phyloP scores from a whole-genome alignment of 805 yeast species.

The Myxozyma neotropica region DNA sequence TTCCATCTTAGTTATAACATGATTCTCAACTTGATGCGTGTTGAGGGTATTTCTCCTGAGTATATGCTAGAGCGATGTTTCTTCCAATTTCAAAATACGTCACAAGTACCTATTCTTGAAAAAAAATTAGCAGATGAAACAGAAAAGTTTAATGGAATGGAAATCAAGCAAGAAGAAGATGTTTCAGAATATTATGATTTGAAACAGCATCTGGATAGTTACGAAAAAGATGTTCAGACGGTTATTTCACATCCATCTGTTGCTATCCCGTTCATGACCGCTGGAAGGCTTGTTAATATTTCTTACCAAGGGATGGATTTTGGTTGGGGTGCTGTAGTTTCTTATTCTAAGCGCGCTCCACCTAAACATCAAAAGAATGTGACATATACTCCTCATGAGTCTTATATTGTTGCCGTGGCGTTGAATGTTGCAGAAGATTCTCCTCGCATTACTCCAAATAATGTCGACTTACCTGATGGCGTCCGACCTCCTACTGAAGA shows the following conservation, averaged over 20 bases:
- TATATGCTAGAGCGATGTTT: slow-evolving; percentile 94
- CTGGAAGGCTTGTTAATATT: slow-evolving; percentile 71
- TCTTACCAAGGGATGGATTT: slow-evolving; percentile 54
- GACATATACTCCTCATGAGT: slow-evolving; percentile 74
- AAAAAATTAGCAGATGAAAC: slow-evolving; percentile 59
- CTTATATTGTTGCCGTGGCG: slow-evolving; percentile 83
- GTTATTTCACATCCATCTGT: slow-evolving; percentile 91
- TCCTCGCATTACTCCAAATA: slow-evolving; percentile 51
- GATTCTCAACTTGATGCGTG: slow-evolving; percentile 94
- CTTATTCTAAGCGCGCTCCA: slow-evolving; percentile 65
- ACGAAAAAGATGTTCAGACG: slow-evolving; percentile 74
- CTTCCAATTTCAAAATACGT: slow-evolving; percentile 90
- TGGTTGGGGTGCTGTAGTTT: slow-evolving; percentile 95
- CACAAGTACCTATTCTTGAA: slow-evolving; percentile 85
- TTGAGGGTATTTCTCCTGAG: slow-evolving; percentile 97
- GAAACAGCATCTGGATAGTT: slow-evolving; percentile 67
- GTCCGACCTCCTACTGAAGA: slow-evolving; percentile 78
- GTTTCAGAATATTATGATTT: slow-evolving; percentile 84
- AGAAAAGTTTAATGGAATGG: slow-evolving; percentile 51
- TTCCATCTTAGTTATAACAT: slow-evolving; percentile 96
- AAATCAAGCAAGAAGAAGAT: slow-evolving; percentile 71
- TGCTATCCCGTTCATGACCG: slow-evolving; percentile 77
- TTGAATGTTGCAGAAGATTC: slow-evolving; percentile 76
- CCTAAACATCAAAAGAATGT: slow-evolving; percentile 38
- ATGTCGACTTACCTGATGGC: slow-evolving; percentile 83